A percentile compares a stretch with the other conserved stretches of the same genome.
phyloP scores from a whole-genome alignment of 2,329 filamentous ascomycete genomes.

The Trichoderma sp. region DNA sequence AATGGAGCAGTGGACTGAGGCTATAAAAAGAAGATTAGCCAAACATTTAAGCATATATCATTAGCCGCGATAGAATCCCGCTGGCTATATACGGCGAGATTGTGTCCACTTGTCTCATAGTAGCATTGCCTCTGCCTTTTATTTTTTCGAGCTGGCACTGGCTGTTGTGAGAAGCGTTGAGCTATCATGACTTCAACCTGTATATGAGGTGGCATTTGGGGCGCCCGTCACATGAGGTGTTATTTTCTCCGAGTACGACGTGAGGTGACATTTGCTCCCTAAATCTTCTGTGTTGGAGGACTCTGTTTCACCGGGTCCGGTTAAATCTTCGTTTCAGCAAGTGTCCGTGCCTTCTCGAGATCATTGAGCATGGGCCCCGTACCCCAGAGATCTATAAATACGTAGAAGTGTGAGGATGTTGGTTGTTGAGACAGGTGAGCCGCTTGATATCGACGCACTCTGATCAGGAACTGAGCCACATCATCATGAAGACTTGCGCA shows the following conservation, averaged over 20 bases:
- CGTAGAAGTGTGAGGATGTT: neutral
- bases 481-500: slow-evolving; percentile 2
- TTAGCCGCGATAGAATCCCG: slow-evolving; percentile 11
- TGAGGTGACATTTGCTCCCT: neutral
- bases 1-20: slow-evolving; percentile 5
- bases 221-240: too few species aligned
- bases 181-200: neutral
- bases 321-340: slow-evolving; percentile 9
- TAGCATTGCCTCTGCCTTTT: neutral
- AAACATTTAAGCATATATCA: slow-evolving; percentile 9
- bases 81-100: neutral
- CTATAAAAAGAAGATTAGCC: slow-evolving; percentile 13
- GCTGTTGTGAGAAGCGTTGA: too few species aligned
- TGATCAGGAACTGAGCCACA: neutral
- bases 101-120: neutral
- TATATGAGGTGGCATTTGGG: neutral
- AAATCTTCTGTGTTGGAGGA: neutral
- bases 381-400: neutral
- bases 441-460: neutral
- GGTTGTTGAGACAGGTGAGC: neutral
- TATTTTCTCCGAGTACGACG: neutral
- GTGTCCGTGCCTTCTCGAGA: neutral
- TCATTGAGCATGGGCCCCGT: neutral
- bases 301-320: slow-evolving; percentile 2
- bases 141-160: neutral